Conservation (phyloP, 345 rosid species). For the Clausena lansium region DNA sequence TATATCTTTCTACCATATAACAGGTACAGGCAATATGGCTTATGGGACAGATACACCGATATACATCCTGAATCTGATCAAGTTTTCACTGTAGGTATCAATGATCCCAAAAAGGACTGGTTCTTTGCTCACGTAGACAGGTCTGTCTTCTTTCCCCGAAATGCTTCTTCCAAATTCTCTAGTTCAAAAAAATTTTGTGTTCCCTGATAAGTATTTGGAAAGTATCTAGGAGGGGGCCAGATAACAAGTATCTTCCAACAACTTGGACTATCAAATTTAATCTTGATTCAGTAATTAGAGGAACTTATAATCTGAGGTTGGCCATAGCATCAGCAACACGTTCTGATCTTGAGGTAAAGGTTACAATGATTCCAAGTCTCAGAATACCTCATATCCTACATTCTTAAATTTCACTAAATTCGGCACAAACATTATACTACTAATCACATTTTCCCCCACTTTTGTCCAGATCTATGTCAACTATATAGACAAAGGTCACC, state of each 20-base stretch:
- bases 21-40: conserved; percentile 43
- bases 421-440: background rate
- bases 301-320: conserved; percentile 36
- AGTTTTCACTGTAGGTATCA: conserved; percentile 32
- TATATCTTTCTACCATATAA: background rate
- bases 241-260: conserved; percentile 27
- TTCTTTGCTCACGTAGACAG: conserved; percentile 43
- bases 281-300: conserved; percentile 25
- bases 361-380: background rate
- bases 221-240: conserved; percentile 27
- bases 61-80: conserved; percentile 30
- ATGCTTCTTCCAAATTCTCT: background rate
- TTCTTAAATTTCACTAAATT: background rate
- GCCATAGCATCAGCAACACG: conserved; percentile 40
- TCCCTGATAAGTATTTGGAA: background rate
- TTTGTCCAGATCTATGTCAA: conserved; percentile 28
- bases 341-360: conserved; percentile 29
- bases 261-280: conserved; percentile 35
- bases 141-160: conserved; percentile 4
- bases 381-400: background rate
- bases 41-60: conserved; percentile 44
- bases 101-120: conserved; percentile 34
- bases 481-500: conserved; percentile 10
- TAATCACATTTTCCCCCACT: background rate
- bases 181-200: background rate